Conservation (phyloP, 768 basidiomycete species). For the Clitopilus hobsonii region DNA sequence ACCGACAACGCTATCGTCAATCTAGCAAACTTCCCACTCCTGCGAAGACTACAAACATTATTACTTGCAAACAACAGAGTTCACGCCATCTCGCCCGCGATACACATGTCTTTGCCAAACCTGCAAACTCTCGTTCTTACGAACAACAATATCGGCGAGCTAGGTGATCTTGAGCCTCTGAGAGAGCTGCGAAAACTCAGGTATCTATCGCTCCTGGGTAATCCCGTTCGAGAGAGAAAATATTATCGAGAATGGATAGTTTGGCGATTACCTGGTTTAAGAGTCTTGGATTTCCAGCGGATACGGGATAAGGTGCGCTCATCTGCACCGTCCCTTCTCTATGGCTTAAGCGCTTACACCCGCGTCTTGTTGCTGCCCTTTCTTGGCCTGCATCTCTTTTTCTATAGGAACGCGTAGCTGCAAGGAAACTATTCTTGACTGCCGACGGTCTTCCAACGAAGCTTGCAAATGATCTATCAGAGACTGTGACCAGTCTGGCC, state of each 20-base stretch:
- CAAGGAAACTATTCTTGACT: constrained; percentile 75
- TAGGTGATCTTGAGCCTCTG: constrained; percentile 82
- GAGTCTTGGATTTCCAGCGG: constrained; percentile 93
- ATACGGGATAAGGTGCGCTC: constrained; percentile 88
- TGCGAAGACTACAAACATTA: constrained; percentile 79
- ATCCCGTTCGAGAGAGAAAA: constrained; percentile 87
- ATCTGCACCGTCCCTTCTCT: constrained; percentile 28
- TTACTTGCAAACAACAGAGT: constrained; percentile 90
- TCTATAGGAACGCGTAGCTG: constrained; percentile 73
- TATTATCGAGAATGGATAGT: constrained; percentile 97
- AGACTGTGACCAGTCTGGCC: constrained; percentile 63
- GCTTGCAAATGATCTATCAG: constrained; percentile 73
- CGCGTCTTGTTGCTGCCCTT: constrained; percentile 12
- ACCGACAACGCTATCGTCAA: constrained; percentile 85
- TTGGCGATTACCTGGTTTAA: constrained; percentile 79
- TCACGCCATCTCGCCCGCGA: constrained; percentile 73
- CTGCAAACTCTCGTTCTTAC: constrained; percentile 80
- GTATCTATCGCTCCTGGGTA: constrained; percentile 74
- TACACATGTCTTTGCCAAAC: constrained; percentile 82
- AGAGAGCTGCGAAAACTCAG: constrained; percentile 71
- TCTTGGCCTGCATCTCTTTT: constrained; percentile 7
- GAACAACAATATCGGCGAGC: constrained; percentile 74
- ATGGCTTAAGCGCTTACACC: constrained; percentile 19
- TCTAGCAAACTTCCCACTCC: constrained; percentile 81
- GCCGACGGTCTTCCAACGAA: constrained; percentile 72